phyloP scores from a whole-genome alignment of 148 eudicot genomes.

The Dysphania ambrosioides region DNA sequence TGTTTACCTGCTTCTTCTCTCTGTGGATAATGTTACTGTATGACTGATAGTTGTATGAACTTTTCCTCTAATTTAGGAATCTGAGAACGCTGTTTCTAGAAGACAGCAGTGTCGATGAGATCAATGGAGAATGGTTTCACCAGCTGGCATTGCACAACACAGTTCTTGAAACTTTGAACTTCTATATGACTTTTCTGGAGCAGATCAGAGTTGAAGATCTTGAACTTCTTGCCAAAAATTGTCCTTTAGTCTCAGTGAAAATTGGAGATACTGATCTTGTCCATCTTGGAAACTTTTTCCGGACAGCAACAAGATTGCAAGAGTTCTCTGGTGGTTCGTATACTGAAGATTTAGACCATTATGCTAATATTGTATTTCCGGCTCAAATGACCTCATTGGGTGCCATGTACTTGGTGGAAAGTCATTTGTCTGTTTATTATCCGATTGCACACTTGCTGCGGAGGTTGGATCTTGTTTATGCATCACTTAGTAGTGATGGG shows the following conservation, averaged over 20 bases:
- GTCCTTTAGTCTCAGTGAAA: conserved; percentile 73
- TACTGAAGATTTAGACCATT: conserved; percentile 42
- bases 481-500: conserved; percentile 66
- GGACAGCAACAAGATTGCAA: conserved; percentile 51
- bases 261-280: conserved; percentile 62
- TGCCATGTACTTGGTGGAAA: conserved; percentile 54
- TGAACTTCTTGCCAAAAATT: conserved; percentile 63
- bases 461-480: conserved; percentile 81
- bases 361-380: conserved; percentile 55
- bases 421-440: conserved; percentile 61
- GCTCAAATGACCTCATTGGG: conserved; percentile 53
- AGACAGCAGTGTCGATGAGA: conserved; percentile 69
- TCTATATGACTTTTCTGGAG: conserved; percentile 70
- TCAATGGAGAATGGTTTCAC: conserved; percentile 72
- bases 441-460: conserved; percentile 56
- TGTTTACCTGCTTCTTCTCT: conserved; percentile 6
- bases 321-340: conserved; percentile 88
- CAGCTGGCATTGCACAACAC: conserved; percentile 70
- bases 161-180: conserved; percentile 69
- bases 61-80: conserved; percentile 38
- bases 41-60: conserved; percentile 10
- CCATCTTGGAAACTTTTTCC: conserved; percentile 57
- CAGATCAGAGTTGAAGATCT: conserved; percentile 56
- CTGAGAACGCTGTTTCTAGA: conserved; percentile 64
- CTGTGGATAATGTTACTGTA: neutral